Base-by-base conservation (phyloP, 2,329 filamentous ascomycete genomes). In the Cytospora chrysosperma region DNA sequence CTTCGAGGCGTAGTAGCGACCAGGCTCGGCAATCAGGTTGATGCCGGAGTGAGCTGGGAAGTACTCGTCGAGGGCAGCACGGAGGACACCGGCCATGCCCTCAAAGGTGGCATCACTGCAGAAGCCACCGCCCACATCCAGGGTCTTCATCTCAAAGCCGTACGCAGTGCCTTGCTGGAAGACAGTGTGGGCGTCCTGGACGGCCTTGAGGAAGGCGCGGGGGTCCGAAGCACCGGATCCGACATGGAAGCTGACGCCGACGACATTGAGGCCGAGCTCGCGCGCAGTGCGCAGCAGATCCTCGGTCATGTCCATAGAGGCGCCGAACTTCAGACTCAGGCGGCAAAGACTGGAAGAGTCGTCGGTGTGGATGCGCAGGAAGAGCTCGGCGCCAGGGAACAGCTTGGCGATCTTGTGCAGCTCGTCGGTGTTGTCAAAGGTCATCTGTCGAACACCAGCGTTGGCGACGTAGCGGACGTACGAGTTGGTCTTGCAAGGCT, bases 401-500 rank as follows among this genome's bases (percentile, higher is more conserved):
- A 95, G 86, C 77, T 92, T 90, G 78, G 96, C 95, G 77, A 96
- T 94, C 85, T 99, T 99, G 86, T 94, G 92, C 59, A 99, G 86
- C 83, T 99, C 95, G 76, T 99, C 95, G 75, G 90, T 87, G 72
- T 99, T 99, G 85, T 99, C 95, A 75, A 99, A 98, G 2, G 95
- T 99, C 94, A 99, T 98, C 83, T 97, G 92, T 81, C 91, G 94
- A 75, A 99, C 95, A 70, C 90, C 90, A 69, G 88, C 83, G 74
- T 87, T 85, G 73, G 90, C 88, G 68, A 96, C 95, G 73, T 93
- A 96, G 74, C 93, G 92, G 67, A 99, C 85, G 77, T 97, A 98
- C 55, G 94, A 97, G 81, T 95, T 96, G 72, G 95, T 99, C 88
- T 99, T 99, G 90, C 95, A 98, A 62, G 95, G 95, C 81, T 99